Evolutionary conservation across 805 yeast species (phyloP).

Genomic region (Pichia manshurica): DNA sequence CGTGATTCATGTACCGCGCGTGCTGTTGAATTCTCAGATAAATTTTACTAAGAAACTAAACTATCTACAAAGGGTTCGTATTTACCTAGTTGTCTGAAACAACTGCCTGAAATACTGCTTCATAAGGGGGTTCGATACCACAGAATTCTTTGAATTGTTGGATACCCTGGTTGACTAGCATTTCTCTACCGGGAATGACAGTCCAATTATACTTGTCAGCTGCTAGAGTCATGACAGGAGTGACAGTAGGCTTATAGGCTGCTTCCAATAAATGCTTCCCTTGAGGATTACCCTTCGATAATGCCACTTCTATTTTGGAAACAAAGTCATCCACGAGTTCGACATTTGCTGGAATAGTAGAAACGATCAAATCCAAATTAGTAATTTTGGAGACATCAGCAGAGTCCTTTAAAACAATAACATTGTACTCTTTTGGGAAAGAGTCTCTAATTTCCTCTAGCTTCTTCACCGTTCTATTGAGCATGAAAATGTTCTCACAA

Average conservation of each 20-base stretch:
- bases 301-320: constrained; percentile 41
- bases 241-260: constrained; percentile 84
- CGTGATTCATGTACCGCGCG: no score
- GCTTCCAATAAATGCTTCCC: constrained; percentile 75
- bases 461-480: constrained; percentile 74
- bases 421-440: constrained; percentile 55
- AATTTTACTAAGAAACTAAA: neutral
- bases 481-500: constrained; percentile 65
- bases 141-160: constrained; percentile 81
- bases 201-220: constrained; percentile 57
- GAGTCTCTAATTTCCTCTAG: constrained; percentile 49
- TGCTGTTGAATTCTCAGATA: no score
- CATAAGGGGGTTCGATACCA: constrained; percentile 57
- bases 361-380: constrained; percentile 55
- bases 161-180: constrained; percentile 91
- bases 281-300: constrained; percentile 35
- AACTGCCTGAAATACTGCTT: constrained; percentile 58
- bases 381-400: constrained; percentile 42
- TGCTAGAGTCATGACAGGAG: constrained; percentile 83
- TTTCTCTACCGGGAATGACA: constrained; percentile 85
- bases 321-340: constrained; percentile 54
- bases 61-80: neutral
- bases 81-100: constrained; percentile 10
- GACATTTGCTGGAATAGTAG: constrained; percentile 80
- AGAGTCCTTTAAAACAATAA: constrained; percentile 48